Percentiles rank a stretch among this genome's conserved stretches.
These are phyloP conservation scores for Pichia californica DNA, from an alignment of 805 yeast species.

Conservation along the genomic window DNA sequence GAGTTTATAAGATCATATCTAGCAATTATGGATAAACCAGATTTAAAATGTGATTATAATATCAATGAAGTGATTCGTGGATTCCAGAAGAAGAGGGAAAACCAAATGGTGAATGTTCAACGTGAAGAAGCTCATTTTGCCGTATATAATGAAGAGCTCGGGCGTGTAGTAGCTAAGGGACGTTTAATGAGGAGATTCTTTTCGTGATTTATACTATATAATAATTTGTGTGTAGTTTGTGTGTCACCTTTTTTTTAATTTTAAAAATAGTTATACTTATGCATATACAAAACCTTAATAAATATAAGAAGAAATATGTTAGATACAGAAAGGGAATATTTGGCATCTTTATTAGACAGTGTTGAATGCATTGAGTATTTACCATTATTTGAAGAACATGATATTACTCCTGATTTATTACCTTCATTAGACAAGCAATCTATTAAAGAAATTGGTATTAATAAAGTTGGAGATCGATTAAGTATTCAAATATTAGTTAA, in stretches of 20 bases:
- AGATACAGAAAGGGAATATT: conserved; percentile 6
- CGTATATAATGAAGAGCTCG: conserved; percentile 3
- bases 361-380: conserved; percentile 26
- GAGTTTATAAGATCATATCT: neutral
- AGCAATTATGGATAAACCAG: neutral
- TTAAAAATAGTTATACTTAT: too few species aligned
- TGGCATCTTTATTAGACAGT: conserved; percentile 8
- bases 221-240: neutral
- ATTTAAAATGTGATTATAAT: too few species aligned
- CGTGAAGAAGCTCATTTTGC: conserved; percentile 1
- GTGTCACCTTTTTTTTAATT: too few species aligned
- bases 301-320: neutral
- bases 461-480: conserved; percentile 79
- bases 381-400: conserved; percentile 35
- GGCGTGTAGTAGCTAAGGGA: conserved; percentile 1
- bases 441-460: conserved; percentile 65
- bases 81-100: neutral
- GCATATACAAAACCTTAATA: too few species aligned
- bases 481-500: conserved; percentile 55
- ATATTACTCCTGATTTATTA: conserved; percentile 49
- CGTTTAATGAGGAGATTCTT: conserved; percentile 6
- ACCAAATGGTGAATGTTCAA: neutral
- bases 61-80: neutral
- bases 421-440: conserved; percentile 57
- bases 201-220: neutral